phyloP scores from a whole-genome alignment of 176 grass and related monocot species.

The Saccharum spontaneum region DNA sequence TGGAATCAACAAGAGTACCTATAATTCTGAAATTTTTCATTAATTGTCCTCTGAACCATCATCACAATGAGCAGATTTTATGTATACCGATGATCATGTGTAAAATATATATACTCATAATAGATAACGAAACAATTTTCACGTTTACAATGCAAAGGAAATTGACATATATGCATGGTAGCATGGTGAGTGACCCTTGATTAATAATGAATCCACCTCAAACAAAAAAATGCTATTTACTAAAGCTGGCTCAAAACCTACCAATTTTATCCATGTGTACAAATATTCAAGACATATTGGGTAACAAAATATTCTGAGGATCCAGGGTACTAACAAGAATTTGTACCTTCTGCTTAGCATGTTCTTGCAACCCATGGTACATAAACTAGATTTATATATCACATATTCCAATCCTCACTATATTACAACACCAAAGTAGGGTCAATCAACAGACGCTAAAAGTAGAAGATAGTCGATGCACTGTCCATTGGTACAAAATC shows the following conservation, averaged over 20 bases:
- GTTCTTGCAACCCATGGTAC: neutral
- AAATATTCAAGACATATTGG: neutral
- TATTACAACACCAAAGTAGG: neutral
- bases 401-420: neutral
- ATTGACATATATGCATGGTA: neutral
- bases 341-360: neutral
- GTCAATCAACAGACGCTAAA: neutral
- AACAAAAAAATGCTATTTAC: neutral
- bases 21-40: neutral
- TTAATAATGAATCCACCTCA: neutral
- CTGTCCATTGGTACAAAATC: neutral
- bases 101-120: neutral
- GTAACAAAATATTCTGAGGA: neutral
- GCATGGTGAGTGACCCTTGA: neutral
- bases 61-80: neutral
- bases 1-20: neutral
- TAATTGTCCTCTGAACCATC: neutral
- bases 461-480: neutral
- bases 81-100: neutral
- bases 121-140: neutral
- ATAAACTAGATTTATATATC: neutral
- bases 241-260: neutral
- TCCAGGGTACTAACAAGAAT: neutral
- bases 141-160: neutral
- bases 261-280: neutral